Conservation (phyloP, 2,329 filamentous ascomycete genomes). For the Calonectria honghensis region DNA sequence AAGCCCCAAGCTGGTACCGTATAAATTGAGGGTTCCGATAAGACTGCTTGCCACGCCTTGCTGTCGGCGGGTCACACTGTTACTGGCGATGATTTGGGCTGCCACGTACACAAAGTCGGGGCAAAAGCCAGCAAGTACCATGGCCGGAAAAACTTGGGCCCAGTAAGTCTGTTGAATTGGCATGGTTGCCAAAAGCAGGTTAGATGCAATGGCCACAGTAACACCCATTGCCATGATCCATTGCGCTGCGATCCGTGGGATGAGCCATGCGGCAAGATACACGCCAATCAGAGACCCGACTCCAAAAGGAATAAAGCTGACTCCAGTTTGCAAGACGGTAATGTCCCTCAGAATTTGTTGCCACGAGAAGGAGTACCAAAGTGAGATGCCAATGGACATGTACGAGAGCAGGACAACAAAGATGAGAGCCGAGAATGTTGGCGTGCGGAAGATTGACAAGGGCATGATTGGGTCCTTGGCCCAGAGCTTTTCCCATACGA, state of each 20-base stretch:
- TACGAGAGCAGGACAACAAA: slow-evolving; percentile 66
- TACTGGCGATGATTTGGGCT: slow-evolving; percentile 71
- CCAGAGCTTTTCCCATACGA: slow-evolving; percentile 65
- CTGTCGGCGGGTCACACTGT: slow-evolving; percentile 66
- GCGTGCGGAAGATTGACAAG: slow-evolving; percentile 65
- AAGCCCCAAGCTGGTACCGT: slow-evolving; percentile 55
- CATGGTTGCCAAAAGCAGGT: slow-evolving; percentile 31
- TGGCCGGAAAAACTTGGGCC: slow-evolving; percentile 63
- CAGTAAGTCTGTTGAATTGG: slow-evolving; percentile 64
- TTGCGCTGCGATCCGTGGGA: slow-evolving; percentile 21
- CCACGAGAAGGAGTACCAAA: slow-evolving; percentile 70
- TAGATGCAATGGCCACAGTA: slow-evolving; percentile 1
- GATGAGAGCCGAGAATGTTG: slow-evolving; percentile 65
- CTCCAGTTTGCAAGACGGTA: slow-evolving; percentile 60
- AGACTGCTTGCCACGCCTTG: slow-evolving; percentile 70
- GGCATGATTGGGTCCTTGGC: slow-evolving; percentile 67
- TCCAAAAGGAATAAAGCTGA: slow-evolving; percentile 63
- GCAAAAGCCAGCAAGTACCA: slow-evolving; percentile 57
- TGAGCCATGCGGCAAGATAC: slow-evolving; percentile 64
- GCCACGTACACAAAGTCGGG: slow-evolving; percentile 70
- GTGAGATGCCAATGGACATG: slow-evolving; percentile 68
- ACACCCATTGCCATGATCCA: slow-evolving; percentile 27
- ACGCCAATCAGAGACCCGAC: slow-evolving; percentile 57
- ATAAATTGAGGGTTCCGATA: slow-evolving; percentile 62
- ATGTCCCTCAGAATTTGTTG: slow-evolving; percentile 64